These are phyloP conservation scores for Solanum peruvianum DNA, from an alignment of 257 asterid species.

Conservation along the genomic window DNA sequence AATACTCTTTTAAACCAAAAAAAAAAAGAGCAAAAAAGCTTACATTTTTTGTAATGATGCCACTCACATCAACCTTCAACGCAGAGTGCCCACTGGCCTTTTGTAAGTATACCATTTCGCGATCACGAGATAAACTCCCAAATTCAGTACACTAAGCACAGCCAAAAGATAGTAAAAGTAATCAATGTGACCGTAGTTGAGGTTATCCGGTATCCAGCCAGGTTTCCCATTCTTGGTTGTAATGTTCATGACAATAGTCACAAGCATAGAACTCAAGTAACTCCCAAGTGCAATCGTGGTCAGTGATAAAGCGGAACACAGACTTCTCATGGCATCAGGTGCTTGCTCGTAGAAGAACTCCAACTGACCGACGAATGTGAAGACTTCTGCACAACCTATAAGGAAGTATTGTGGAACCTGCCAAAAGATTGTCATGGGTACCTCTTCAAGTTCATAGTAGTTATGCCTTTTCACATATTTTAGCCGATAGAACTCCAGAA, in stretches of 20 bases:
- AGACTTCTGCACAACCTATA: slow-evolving; percentile 69
- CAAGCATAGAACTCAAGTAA: slow-evolving; percentile 45
- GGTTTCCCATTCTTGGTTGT: slow-evolving; percentile 35
- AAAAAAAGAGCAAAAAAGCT: not conserved
- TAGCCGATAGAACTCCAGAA: slow-evolving; percentile 44
- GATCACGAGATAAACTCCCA: slow-evolving; percentile 31
- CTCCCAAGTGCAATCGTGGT: slow-evolving; percentile 52
- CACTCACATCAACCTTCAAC: slow-evolving; percentile 1
- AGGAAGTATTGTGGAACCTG: slow-evolving; percentile 65
- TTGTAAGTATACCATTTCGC: slow-evolving; percentile 51
- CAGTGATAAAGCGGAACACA: slow-evolving; percentile 47
- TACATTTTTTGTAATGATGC: not conserved
- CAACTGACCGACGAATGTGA: slow-evolving; percentile 54
- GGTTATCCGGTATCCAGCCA: slow-evolving; percentile 63
- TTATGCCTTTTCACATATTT: slow-evolving; percentile 32
- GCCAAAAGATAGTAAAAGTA: slow-evolving; percentile 55
- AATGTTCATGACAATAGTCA: slow-evolving; percentile 32
- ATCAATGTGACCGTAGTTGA: slow-evolving; percentile 42
- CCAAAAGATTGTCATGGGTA: slow-evolving; percentile 61
- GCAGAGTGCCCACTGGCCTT: slow-evolving; percentile 28
- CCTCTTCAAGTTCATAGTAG: slow-evolving; percentile 13
- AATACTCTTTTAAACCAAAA: not conserved
- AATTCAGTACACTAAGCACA: slow-evolving; percentile 37
- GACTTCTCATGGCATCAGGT: slow-evolving; percentile 64
- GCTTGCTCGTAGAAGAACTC: slow-evolving; percentile 82